Conservation (phyloP, 345 rosid species). For the Gossypium bickii region DNA sequence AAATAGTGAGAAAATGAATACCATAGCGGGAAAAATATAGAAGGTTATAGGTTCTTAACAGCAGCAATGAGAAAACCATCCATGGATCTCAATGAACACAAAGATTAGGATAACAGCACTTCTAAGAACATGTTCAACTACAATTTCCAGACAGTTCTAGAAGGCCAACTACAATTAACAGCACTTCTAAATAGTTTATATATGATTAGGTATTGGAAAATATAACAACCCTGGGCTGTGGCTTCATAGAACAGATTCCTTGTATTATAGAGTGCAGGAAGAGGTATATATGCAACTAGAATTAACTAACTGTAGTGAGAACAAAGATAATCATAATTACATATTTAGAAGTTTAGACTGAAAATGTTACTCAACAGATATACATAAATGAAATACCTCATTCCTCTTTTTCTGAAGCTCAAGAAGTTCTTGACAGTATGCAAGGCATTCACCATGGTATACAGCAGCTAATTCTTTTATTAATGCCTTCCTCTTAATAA, state of each 20-base stretch:
- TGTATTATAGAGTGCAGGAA: not conserved
- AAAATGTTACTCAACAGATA: not conserved
- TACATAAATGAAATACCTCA: constrained; percentile 42
- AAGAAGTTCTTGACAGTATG: constrained; percentile 73
- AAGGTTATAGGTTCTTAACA: not conserved
- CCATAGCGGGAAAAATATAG: not conserved
- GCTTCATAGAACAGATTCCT: not conserved
- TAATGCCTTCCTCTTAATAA: constrained; percentile 90
- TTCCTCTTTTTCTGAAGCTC: constrained; percentile 72
- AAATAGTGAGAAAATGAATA: constrained; percentile 14
- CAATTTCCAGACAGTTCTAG: not conserved
- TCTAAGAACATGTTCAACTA: not conserved
- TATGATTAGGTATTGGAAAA: not conserved
- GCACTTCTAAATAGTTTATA: not conserved
- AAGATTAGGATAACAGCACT: not conserved
- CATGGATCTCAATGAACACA: not conserved
- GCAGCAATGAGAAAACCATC: not conserved
- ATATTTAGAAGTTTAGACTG: not conserved
- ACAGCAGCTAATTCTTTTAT: constrained; percentile 85
- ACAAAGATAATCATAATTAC: not conserved
- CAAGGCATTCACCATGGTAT: constrained; percentile 77
- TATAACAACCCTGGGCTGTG: not conserved
- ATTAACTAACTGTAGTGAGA: not conserved
- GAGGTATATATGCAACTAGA: not conserved
- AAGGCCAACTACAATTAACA: not conserved